Evolutionary conservation across 805 yeast species (phyloP), one percentile per base, ranked within the genome.

Genomic region (Tetrapisispora phaffii): DNA sequence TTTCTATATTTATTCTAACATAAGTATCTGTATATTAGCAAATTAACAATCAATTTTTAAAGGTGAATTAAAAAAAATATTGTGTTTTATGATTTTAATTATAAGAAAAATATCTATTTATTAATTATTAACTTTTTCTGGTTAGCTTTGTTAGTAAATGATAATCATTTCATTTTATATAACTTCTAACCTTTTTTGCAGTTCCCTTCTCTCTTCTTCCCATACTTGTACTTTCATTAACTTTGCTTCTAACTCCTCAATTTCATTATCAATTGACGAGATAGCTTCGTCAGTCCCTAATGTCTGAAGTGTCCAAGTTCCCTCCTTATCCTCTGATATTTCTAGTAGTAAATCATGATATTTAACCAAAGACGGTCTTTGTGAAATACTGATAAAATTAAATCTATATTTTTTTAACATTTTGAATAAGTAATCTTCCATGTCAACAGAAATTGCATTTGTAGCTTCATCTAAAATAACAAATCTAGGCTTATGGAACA

Each of bases 401-500:
- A 86, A 82, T 37, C 77, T 74, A 56, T 80, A 79, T 45, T 67
- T 70, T 56, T 79, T 83, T 63, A 88, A 71, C 50, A 81, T 62
- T 57, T 85, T 94, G 65, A 87, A 88, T 43, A 88, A 69, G 47
- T 80, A 77, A 51, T 89, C 96, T 62, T 88, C 97, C 63, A 84
- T 85, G 63, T 88, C 97, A 39, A 82, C 82, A 43, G 87, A 78
- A 12, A 88, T 88, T 1, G 97, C 96, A 59, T 87, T 85, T 4
- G 97, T 88, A n/a, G 94, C 85, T 65, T 88, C 97, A 65, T 88
- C 97, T 49, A 88, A 72, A 2, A 88, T 77, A 3, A 88, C 87
- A 62, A 85, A 85, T 59, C 76, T 74, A 40, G 95, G 95, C 44
- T 76, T 75, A 59, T 83, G 85, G 67, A 82, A 86, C 53, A 88